phyloP scores from a whole-genome alignment of 2,329 filamentous ascomycete genomes.

The Beauveria asiatica region DNA sequence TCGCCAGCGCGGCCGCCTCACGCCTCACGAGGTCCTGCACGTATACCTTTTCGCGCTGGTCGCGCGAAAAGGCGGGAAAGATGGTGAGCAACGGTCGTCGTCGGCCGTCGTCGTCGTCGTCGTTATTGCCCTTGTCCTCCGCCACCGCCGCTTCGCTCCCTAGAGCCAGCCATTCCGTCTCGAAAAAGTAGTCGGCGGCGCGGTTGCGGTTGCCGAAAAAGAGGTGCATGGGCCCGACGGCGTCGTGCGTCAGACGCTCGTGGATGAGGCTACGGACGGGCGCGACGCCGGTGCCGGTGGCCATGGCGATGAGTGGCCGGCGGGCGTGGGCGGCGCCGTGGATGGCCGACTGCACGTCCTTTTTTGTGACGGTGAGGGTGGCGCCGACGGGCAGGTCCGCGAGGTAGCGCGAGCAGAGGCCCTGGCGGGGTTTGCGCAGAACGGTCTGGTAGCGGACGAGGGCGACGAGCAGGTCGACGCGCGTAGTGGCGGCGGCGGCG shows the following conservation, averaged over 20 bases:
- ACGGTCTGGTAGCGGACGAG: conserved; percentile 89
- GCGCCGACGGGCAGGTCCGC: conserved; percentile 52
- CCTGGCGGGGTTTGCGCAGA: conserved; percentile 73
- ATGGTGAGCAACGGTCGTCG: conserved; percentile 20
- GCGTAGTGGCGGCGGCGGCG: conserved; percentile 22
- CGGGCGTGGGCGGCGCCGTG: conserved; percentile 27
- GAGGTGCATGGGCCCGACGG: conserved; percentile 43
- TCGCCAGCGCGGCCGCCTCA: conserved; percentile 26
- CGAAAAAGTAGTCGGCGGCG: conserved; percentile 72
- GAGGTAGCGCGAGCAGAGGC: conserved; percentile 85
- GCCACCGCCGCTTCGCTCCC: conserved; percentile 7
- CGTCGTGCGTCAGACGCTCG: conserved; percentile 45
- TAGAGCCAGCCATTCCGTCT: conserved; percentile 57
- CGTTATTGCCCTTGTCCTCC: not conserved
- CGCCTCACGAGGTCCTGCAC: conserved; percentile 46
- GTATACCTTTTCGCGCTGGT: conserved; percentile 42
- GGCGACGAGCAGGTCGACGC: conserved; percentile 68
- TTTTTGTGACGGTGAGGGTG: conserved; percentile 51
- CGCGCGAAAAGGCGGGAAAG: conserved; percentile 40
- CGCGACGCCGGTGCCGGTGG: conserved; percentile 79
- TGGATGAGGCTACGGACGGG: conserved; percentile 76
- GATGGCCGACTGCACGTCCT: conserved; percentile 36
- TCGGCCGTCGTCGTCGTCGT: no score
- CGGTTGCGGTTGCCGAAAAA: conserved; percentile 80
- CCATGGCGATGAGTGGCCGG: conserved; percentile 65